phyloP scores from a whole-genome alignment of 148 eudicot genomes.

The Rhododendron mucronatum region DNA sequence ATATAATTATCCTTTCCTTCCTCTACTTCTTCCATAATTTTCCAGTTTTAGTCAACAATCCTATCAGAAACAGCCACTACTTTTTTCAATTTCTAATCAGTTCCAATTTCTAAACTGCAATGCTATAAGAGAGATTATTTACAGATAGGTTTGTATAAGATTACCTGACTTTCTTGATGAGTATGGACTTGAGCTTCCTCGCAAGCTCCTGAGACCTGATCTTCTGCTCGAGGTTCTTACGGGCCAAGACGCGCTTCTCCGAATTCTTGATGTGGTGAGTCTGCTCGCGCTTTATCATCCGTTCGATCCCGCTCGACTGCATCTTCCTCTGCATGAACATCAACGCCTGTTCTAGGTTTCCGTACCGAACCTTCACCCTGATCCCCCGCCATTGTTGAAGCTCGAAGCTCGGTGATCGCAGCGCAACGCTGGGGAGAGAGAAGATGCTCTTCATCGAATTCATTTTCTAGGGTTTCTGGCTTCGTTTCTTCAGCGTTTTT shows the following conservation, averaged over 20 bases:
- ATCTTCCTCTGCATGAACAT: slow-evolving; percentile 62
- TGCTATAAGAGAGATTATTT: not conserved
- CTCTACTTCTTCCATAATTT: no score
- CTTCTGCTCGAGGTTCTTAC: slow-evolving; percentile 51
- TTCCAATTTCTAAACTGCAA: not conserved
- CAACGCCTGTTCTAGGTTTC: slow-evolving; percentile 66
- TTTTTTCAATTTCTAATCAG: not conserved
- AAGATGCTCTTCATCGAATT: slow-evolving; percentile 9
- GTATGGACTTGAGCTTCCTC: slow-evolving; percentile 68
- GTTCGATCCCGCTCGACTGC: slow-evolving; percentile 71
- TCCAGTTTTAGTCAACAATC: no score
- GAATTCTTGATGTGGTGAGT: slow-evolving; percentile 67
- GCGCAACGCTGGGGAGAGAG: slow-evolving; percentile 6
- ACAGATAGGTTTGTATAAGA: not conserved
- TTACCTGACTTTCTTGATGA: slow-evolving; percentile 82
- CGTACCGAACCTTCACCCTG: slow-evolving; percentile 51
- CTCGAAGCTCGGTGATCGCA: slow-evolving; percentile 16
- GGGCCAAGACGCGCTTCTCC: slow-evolving; percentile 78
- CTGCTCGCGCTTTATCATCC: slow-evolving; percentile 57
- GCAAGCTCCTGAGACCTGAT: slow-evolving; percentile 61
- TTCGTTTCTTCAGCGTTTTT: not conserved
- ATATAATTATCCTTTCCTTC: no score
- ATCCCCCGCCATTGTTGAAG: slow-evolving; percentile 80
- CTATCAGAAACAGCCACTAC: not conserved
- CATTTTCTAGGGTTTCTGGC: slow-evolving; percentile 14